Evolutionary conservation across 352 stramenopile genomes (phyloP).

Genomic region (Pythium vanterpoolii): DNA sequence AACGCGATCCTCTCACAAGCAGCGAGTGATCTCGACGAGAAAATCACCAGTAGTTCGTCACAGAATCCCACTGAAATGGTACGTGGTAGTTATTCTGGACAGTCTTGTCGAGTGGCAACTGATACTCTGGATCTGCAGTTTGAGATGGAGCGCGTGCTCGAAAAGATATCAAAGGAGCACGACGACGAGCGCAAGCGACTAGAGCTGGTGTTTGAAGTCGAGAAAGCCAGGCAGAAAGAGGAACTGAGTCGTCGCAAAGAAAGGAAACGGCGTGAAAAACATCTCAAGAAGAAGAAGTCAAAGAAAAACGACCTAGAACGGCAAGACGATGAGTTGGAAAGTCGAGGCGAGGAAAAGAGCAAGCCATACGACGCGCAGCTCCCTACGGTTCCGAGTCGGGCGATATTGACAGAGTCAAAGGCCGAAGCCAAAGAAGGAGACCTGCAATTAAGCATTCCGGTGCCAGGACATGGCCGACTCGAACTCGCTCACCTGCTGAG

Average conservation of each 20-base stretch:
- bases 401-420: background rate
- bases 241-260: slow-evolving; percentile 65
- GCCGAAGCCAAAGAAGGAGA: slow-evolving; percentile 28
- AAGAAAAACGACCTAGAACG: slow-evolving; percentile 22
- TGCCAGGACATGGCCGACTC: slow-evolving; percentile 47
- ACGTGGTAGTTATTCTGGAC: background rate
- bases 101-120: background rate
- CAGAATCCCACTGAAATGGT: slow-evolving; percentile 9
- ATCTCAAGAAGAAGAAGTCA: slow-evolving; percentile 40
- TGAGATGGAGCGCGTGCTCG: slow-evolving; percentile 55
- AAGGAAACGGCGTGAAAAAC: slow-evolving; percentile 48
- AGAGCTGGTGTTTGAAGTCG: slow-evolving; percentile 60
- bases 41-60: background rate
- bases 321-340: background rate
- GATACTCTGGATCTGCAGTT: slow-evolving; percentile 23
- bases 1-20: background rate
- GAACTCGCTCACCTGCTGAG: slow-evolving; percentile 51
- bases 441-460: slow-evolving; percentile 26
- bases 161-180: slow-evolving; percentile 64
- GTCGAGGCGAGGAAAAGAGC: slow-evolving; percentile 5
- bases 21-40: background rate
- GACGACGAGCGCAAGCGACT: slow-evolving; percentile 57
- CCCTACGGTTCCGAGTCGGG: background rate
- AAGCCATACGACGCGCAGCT: background rate
- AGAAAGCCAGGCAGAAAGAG: slow-evolving; percentile 67